These are phyloP conservation scores for Neopestalotiopsis sp. DNA, from an alignment of 2,329 filamentous ascomycete genomes.

Conservation along the genomic window DNA sequence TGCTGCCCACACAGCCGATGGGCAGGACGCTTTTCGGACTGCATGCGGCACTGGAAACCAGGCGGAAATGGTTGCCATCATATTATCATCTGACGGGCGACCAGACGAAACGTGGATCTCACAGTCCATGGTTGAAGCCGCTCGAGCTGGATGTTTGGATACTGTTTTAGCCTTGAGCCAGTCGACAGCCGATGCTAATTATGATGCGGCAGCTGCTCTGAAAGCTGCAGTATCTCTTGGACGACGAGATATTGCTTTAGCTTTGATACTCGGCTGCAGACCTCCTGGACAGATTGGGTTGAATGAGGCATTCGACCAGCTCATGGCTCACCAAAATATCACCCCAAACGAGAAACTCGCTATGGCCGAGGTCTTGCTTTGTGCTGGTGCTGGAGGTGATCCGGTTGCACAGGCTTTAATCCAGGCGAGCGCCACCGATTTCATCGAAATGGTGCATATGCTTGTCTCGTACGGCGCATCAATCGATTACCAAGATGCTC, in stretches of 20 bases:
- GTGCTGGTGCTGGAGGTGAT: constrained; percentile 61
- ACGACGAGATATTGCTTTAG: constrained; percentile 58
- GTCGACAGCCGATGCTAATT: constrained; percentile 57
- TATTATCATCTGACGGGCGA: constrained; percentile 54
- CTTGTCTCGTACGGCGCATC: constrained; percentile 59
- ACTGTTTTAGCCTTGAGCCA: constrained; percentile 57
- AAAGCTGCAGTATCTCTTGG: constrained; percentile 53
- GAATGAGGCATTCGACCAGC: constrained; percentile 53
- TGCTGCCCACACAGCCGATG: constrained; percentile 50
- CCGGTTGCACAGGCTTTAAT: constrained; percentile 52
- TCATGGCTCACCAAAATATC: constrained; percentile 52
- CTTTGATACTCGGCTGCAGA: constrained; percentile 56
- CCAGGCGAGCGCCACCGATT: constrained; percentile 53
- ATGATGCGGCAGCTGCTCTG: constrained; percentile 57
- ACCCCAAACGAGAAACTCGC: constrained; percentile 54
- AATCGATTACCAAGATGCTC: constrained; percentile 57
- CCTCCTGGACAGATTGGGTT: constrained; percentile 55
- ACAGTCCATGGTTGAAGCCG: constrained; percentile 57
- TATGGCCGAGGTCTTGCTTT: constrained; percentile 61
- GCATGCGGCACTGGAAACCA: constrained; percentile 52
- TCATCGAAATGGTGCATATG: constrained; percentile 59
- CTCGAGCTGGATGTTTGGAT: constrained; percentile 52
- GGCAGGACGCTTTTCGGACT: constrained; percentile 58
- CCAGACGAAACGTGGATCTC: constrained; percentile 50
- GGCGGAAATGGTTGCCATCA: constrained; percentile 50